These are phyloP conservation scores for Pyrus bretschneideri DNA, from an alignment of 306 rosid species.

Conservation along the genomic window DNA sequence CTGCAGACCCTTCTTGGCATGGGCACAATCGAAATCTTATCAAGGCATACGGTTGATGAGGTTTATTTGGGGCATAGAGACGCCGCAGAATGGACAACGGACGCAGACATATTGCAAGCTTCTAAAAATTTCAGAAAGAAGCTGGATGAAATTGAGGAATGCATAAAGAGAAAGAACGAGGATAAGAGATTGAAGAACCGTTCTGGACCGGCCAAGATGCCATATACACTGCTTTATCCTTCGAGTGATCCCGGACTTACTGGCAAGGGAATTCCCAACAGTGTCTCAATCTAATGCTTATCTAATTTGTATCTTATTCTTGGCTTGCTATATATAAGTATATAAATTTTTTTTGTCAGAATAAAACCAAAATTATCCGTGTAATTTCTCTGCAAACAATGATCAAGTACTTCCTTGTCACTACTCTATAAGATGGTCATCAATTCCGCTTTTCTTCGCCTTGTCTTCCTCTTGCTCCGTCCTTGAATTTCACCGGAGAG, in stretches of 20 bases:
- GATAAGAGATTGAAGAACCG: constrained; percentile 43
- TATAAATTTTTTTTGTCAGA: neutral
- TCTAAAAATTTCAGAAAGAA: constrained; percentile 39
- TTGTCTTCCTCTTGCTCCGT: neutral
- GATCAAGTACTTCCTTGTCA: neutral
- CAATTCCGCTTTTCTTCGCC: neutral
- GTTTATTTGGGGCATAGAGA: constrained; percentile 64
- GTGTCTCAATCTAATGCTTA: neutral
- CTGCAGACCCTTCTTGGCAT: constrained; percentile 44
- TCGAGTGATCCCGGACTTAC: constrained; percentile 50
- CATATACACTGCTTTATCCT: constrained; percentile 58
- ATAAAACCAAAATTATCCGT: neutral
- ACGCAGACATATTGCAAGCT: constrained; percentile 30
- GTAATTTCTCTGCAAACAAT: neutral
- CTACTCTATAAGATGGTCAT: neutral
- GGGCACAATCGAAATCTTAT: constrained; percentile 56
- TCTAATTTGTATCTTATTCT: neutral
- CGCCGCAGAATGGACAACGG: constrained; percentile 57
- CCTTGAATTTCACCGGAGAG: too few species aligned
- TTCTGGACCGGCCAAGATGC: constrained; percentile 50
- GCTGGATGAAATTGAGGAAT: constrained; percentile 34
- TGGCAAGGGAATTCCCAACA: constrained; percentile 35
- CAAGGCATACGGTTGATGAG: constrained; percentile 76
- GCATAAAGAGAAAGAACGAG: constrained; percentile 31
- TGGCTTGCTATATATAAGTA: too few species aligned